These are phyloP conservation scores for Emergomyces pasteurianus DNA, from an alignment of 2,329 filamentous ascomycete species.

Conservation along the genomic window DNA sequence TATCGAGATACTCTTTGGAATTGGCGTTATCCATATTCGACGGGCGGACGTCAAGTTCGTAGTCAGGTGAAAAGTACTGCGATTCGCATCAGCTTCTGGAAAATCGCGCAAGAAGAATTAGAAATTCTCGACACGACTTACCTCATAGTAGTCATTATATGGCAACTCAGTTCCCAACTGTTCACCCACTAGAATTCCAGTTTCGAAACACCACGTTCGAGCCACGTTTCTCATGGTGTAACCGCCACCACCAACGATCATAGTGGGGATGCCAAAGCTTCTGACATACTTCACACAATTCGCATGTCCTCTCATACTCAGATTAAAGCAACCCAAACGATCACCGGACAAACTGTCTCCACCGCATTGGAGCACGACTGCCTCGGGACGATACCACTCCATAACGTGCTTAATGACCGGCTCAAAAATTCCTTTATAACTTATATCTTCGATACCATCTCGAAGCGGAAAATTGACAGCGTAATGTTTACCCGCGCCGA, in stretches of 20 bases:
- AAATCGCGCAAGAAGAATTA: background rate
- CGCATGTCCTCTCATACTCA: slow-evolving; percentile 58
- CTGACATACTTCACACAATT: slow-evolving; percentile 61
- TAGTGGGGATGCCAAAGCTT: slow-evolving; percentile 52
- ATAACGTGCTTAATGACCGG: slow-evolving; percentile 56
- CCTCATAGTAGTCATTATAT: slow-evolving; percentile 90
- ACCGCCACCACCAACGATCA: slow-evolving; percentile 55
- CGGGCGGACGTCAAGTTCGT: slow-evolving; percentile 55
- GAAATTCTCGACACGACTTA: slow-evolving; percentile 19
- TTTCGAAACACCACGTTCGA: slow-evolving; percentile 56
- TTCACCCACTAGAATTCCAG: slow-evolving; percentile 69
- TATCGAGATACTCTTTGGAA: slow-evolving; percentile 55
- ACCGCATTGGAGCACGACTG: slow-evolving; percentile 57
- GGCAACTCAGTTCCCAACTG: slow-evolving; percentile 73
- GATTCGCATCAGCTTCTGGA: slow-evolving; percentile 15
- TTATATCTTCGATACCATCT: slow-evolving; percentile 56
- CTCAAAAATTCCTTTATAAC: slow-evolving; percentile 58
- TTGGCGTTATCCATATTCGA: slow-evolving; percentile 65
- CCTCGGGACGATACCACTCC: slow-evolving; percentile 56
- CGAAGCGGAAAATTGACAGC: slow-evolving; percentile 58
- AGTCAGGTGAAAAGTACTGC: slow-evolving; percentile 57
- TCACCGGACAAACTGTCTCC: slow-evolving; percentile 57
- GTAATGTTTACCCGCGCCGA: slow-evolving; percentile 55
- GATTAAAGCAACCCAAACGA: slow-evolving; percentile 56
- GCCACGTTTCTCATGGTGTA: slow-evolving; percentile 57